Evolutionary conservation across 306 rosid species (phyloP), one percentile per base, ranked within the genome.

Genomic region (Begonia fuchsioides): DNA sequence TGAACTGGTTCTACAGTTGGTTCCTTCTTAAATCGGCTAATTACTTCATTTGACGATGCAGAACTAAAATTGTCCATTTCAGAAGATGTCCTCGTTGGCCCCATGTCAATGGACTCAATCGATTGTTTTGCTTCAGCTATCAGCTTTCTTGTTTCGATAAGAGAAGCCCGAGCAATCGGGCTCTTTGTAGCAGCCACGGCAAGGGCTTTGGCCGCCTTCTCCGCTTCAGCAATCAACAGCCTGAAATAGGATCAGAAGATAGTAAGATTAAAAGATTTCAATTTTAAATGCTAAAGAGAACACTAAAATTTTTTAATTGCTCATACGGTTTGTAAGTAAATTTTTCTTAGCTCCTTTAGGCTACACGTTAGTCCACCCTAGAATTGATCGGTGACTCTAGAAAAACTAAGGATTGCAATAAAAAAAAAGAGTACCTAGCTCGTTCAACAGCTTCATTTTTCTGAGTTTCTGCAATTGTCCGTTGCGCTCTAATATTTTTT

Each of bases 71-170:
- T 64, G 60, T 38, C 70, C 50, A 52, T 52, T 58, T 59, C 72
- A 46, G 10, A 53, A 39, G 69, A 56, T 18, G 70, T 51, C 3
- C 35, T 41, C 12, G 43, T 43, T 41, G 48, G 72, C 35, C 51
- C 70, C 13, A 58, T 49, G 39, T 75, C 76, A 62, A 85, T 65
- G 70, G 86, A 79, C 60, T 85, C 80, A 38, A 85, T 79, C 15
- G 81, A 79, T 38, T 70, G 81, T 68, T 73, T 61, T 54, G 98
- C 98, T 69, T 90, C 94, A n/a, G 94, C 87, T 64, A 90, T 90
- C 49, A 90, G 83, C 71, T 75, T 83, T 69, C 98, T 76, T 32
- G 87, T 75, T 75, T 85, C 94, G 49, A 73, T 38, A 48, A 85
- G 79, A 51, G 98, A 90, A 64, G 86, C 93, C 64, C 49, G 94